A percentile compares a stretch with the other conserved stretches of the same genome.
Conservation (phyloP, 1,139 yeast genomes). For the Maudiozyma humilis region DNA sequence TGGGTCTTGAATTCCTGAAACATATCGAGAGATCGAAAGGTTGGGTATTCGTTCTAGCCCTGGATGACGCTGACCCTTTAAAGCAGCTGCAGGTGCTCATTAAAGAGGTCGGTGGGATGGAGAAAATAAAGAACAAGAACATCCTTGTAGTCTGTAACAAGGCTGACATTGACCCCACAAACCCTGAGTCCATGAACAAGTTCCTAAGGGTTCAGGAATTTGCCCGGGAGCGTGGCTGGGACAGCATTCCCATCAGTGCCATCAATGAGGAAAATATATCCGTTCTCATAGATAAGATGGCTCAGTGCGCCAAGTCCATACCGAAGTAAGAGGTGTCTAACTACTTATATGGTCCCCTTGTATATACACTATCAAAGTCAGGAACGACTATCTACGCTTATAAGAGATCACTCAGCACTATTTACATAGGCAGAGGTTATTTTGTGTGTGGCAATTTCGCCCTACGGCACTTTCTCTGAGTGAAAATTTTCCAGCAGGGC, state of each 20-base stretch:
- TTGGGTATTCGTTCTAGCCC: slow-evolving; percentile 73
- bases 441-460: no score
- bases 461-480: not conserved
- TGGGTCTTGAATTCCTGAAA: slow-evolving; percentile 86
- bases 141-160: slow-evolving; percentile 81
- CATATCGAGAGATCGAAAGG: slow-evolving; percentile 92
- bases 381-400: no score
- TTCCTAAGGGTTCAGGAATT: slow-evolving; percentile 39
- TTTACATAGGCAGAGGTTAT: no score
- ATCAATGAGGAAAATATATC: slow-evolving; percentile 63
- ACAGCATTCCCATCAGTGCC: slow-evolving; percentile 80
- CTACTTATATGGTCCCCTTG: not conserved
- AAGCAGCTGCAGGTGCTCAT: slow-evolving; percentile 54
- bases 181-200: slow-evolving; percentile 35
- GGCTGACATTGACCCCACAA: slow-evolving; percentile 58
- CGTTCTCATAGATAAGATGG: slow-evolving; percentile 59
- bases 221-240: slow-evolving; percentile 47
- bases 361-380: no score
- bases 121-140: slow-evolving; percentile 38
- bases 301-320: slow-evolving; percentile 10
- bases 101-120: slow-evolving; percentile 66
- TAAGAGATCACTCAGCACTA: no score
- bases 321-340: not conserved
- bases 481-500: slow-evolving; percentile 8
- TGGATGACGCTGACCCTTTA: slow-evolving; percentile 57